Evolutionary conservation across 768 basidiomycete genomes (phyloP).

Genomic region (Pleurotus citrinopileatus): DNA sequence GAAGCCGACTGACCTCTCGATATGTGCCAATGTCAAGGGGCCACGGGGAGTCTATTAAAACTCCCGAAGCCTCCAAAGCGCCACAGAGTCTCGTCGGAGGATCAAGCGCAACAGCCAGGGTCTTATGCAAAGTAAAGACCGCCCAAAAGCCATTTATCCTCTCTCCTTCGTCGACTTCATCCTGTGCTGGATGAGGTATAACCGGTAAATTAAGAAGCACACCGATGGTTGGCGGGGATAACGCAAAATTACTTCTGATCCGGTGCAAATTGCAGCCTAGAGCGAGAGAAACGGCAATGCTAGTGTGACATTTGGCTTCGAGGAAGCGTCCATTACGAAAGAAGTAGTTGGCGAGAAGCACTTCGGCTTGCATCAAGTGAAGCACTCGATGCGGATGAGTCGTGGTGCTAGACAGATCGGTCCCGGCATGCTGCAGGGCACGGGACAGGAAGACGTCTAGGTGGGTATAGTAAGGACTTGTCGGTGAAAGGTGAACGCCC

Average conservation of each 20-base stretch:
- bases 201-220: slow-evolving; percentile 38
- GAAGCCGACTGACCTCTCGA: slow-evolving; percentile 27
- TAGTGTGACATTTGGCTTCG: slow-evolving; percentile 58
- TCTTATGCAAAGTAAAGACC: slow-evolving; percentile 56
- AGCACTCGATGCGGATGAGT: slow-evolving; percentile 47
- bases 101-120: slow-evolving; percentile 52
- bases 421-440: slow-evolving; percentile 46
- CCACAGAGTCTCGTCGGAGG: slow-evolving; percentile 51
- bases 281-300: slow-evolving; percentile 49
- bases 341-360: slow-evolving; percentile 67
- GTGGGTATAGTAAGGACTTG: slow-evolving; percentile 35
- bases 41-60: slow-evolving; percentile 52
- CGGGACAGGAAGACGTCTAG: slow-evolving; percentile 47
- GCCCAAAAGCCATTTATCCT: slow-evolving; percentile 69
- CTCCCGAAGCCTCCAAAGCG: slow-evolving; percentile 47
- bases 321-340: slow-evolving; percentile 55
- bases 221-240: slow-evolving; percentile 34
- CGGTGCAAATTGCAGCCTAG: slow-evolving; percentile 49
- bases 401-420: slow-evolving; percentile 33
- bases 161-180: slow-evolving; percentile 60
- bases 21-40: slow-evolving; percentile 41
- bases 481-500: slow-evolving; percentile 47
- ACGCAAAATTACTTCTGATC: slow-evolving; percentile 33
- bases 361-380: slow-evolving; percentile 56
- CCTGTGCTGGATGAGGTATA: slow-evolving; percentile 27